These are phyloP conservation scores for Iberis pinnata DNA, from an alignment of 345 rosid genomes.

Conservation along the genomic window DNA sequence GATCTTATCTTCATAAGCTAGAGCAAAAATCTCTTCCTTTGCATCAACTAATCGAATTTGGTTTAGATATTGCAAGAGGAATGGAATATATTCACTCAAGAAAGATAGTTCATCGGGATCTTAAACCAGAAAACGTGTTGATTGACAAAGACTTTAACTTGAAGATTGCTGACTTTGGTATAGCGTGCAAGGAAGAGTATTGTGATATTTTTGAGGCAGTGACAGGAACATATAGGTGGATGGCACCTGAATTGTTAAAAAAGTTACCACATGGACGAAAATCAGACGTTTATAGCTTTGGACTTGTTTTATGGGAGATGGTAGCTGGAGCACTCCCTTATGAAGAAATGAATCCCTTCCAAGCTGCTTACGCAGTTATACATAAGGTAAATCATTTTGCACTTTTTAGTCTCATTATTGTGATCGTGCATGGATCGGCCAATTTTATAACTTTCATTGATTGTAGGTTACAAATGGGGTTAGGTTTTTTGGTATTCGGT, in stretches of 20 bases:
- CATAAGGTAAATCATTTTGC: slow-evolving; percentile 52
- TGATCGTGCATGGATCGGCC: too few species aligned
- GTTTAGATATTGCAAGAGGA: slow-evolving; percentile 73
- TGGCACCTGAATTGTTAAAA: slow-evolving; percentile 87
- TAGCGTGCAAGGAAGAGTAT: slow-evolving; percentile 65
- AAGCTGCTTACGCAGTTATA: slow-evolving; percentile 82
- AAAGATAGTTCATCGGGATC: slow-evolving; percentile 78
- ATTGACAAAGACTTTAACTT: slow-evolving; percentile 51
- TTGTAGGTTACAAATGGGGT: too few species aligned
- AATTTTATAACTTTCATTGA: too few species aligned
- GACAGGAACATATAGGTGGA: slow-evolving; percentile 85
- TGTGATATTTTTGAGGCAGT: slow-evolving; percentile 58
- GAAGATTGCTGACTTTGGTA: slow-evolving; percentile 86
- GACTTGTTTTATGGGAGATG: slow-evolving; percentile 84
- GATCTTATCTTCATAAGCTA: slow-evolving; percentile 69
- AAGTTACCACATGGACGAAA: slow-evolving; percentile 53
- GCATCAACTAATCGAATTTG: slow-evolving; percentile 40
- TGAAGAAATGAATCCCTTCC: slow-evolving; percentile 66
- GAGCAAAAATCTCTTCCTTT: slow-evolving; percentile 52
- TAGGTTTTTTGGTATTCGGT: too few species aligned
- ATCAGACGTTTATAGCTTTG: slow-evolving; percentile 75
- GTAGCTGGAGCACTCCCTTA: slow-evolving; percentile 71
- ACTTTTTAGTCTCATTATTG: too few species aligned
- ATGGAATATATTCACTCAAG: slow-evolving; percentile 77
- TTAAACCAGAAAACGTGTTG: slow-evolving; percentile 77